phyloP scores from a whole-genome alignment of 73 alveolate species.

The Paramecium bursaria region DNA sequence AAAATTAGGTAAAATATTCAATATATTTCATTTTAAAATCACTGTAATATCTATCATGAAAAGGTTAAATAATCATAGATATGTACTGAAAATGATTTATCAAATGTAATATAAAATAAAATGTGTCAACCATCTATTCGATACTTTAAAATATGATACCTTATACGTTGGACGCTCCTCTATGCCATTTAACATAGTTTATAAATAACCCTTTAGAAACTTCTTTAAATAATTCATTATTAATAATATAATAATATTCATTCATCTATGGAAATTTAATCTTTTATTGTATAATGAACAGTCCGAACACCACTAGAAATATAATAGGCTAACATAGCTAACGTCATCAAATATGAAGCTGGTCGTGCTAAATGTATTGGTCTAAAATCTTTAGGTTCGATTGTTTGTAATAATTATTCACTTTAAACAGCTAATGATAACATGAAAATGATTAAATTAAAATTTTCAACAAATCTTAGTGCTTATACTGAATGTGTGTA shows the following conservation, averaged over 20 bases:
- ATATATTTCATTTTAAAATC: slow-evolving; percentile 23
- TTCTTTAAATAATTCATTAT: background rate
- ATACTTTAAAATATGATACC: background rate
- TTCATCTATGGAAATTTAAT: too few species aligned
- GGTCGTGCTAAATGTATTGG: too few species aligned
- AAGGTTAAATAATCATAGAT: slow-evolving; percentile 16
- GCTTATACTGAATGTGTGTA: slow-evolving; percentile 38
- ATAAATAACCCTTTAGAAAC: slow-evolving; percentile 31
- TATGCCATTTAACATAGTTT: slow-evolving; percentile 53
- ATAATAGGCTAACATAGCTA: too few species aligned
- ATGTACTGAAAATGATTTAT: slow-evolving; percentile 55
- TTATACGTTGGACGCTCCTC: slow-evolving; percentile 45
- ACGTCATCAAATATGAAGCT: too few species aligned
- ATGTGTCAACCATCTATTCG: slow-evolving; percentile 35
- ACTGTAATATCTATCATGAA: background rate
- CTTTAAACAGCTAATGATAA: too few species aligned
- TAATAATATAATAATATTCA: too few species aligned
- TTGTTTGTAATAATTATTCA: too few species aligned
- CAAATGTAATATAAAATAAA: slow-evolving; percentile 30
- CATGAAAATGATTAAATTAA: too few species aligned
- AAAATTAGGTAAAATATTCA: slow-evolving; percentile 14
- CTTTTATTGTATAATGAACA: too few species aligned
- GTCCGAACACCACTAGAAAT: too few species aligned
- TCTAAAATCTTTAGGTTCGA: too few species aligned
- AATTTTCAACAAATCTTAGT: slow-evolving; percentile 45